Percentiles rank a stretch among this genome's conserved stretches.
Conservation (phyloP, 2,329 filamentous ascomycete species). For the Bimuria novae-zelandiae region DNA sequence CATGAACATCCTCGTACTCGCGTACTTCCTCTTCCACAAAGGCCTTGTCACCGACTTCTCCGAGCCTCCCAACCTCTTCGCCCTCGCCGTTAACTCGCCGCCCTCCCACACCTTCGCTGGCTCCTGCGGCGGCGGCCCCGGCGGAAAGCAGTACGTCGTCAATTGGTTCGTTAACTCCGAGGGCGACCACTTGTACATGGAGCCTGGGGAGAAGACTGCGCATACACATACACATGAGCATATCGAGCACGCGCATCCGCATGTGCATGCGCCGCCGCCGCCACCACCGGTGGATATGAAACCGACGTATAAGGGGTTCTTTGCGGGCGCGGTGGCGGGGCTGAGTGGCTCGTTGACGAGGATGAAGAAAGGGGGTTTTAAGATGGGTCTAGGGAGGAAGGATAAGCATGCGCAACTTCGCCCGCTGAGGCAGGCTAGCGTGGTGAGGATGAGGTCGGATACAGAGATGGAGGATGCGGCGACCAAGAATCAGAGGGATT, state of each 20-base stretch:
- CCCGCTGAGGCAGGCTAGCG: conserved; percentile 27
- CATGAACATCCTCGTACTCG: conserved; percentile 68
- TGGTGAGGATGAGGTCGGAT: conserved; percentile 20
- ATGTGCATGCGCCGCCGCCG: neutral
- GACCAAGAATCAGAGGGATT: conserved; percentile 39
- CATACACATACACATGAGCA: conserved; percentile 40
- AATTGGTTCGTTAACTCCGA: conserved; percentile 54
- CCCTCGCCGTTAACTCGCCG: conserved; percentile 70
- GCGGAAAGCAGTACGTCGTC: conserved; percentile 54
- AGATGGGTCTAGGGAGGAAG: conserved; percentile 16
- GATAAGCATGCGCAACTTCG: neutral
- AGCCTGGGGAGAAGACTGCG: conserved; percentile 45
- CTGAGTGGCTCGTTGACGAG: neutral
- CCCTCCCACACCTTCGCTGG: conserved; percentile 58
- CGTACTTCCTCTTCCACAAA: conserved; percentile 63
- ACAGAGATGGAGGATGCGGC: conserved; percentile 43
- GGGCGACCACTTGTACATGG: conserved; percentile 60
- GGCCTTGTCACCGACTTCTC: conserved; percentile 77
- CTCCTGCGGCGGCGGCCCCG: conserved; percentile 61
- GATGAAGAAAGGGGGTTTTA: neutral
- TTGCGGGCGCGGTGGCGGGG: neutral
- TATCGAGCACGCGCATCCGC: conserved; percentile 12
- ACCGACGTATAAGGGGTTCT: neutral
- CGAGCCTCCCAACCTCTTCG: conserved; percentile 76
- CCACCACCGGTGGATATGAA: neutral